Base-by-base conservation (phyloP, 768 basidiomycete species). In the Wakefieldia striispora region DNA sequence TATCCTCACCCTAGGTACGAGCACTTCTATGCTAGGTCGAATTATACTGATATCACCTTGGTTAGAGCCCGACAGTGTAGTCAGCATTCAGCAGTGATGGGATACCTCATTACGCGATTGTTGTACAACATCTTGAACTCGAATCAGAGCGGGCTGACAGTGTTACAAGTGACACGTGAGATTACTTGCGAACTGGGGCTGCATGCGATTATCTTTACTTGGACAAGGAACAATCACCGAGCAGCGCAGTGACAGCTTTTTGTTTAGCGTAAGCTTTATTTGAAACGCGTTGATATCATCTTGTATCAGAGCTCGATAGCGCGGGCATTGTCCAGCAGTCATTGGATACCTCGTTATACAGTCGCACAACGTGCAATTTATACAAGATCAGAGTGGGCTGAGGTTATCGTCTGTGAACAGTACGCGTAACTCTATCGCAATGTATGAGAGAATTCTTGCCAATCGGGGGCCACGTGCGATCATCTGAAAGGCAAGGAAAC, bases 1-100 rank as follows among this genome's bases (percentile, higher is more conserved):
- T 26, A 63, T 63, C 39, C 3, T 0, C 7, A 29, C 8, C 29
- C 21, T 63, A 14, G 62, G 60, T 65, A 44, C 17, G 49, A 11
- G 29, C 35, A 16, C 3, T 47, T 9, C 23, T 11, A 41, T 5
- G 31, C 7, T 35, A 23, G 2, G 4, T 27, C 5, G 31, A 42
- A 3, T 20, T 26, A 13, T 34, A 10, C 33, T 58, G 23, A 55
- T 43, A 10, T 24, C 20, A 17, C 17, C 33, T 13, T 34, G 3
- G 14, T 24, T 50, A 65, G 63, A 64, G 6, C 5, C 31, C n/a
- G 62, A 64, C 35, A 27, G 47, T 1, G 0, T 3, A 2, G 50
- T 40, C 44, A 54, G 20, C 1, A 55, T 19, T 43, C 47, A 56
- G 41, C 4, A 34, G 19, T 36, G n/a, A 49, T 45, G 33, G 11